Percentiles rank a stretch among this genome's conserved stretches.
These are phyloP conservation scores for Ophiostoma piceae DNA, from an alignment of 2,329 filamentous ascomycete species.

Conservation along the genomic window DNA sequence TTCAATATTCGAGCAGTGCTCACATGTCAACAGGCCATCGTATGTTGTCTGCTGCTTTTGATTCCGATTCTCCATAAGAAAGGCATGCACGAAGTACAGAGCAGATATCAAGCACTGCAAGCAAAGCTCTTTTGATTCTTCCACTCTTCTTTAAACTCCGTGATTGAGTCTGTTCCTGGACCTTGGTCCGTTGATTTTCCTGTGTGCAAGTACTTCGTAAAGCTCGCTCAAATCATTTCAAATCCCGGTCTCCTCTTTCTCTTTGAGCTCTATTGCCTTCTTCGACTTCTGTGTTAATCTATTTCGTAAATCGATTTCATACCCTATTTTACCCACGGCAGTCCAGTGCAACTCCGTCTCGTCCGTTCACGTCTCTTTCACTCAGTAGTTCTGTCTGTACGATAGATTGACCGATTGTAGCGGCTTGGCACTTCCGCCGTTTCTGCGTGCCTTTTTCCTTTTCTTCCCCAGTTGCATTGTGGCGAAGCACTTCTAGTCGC, in stretches of 20 bases:
- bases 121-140: not conserved
- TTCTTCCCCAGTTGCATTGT: conserved; percentile 15
- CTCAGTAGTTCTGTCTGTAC: not conserved
- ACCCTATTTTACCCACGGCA: not conserved
- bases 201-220: too few relatives aligned
- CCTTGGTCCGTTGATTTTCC: not conserved
- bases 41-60: not conserved
- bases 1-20: not conserved
- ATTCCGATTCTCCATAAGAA: not conserved
- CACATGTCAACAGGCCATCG: not conserved
- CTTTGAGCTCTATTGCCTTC: not conserved
- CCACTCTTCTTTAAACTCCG: not conserved
- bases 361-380: not conserved
- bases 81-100: too few relatives aligned
- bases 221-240: not conserved
- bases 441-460: not conserved
- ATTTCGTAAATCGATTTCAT: not conserved
- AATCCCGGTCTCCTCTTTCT: not conserved
- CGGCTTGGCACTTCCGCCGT: not conserved
- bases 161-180: not conserved
- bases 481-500: conserved; percentile 12
- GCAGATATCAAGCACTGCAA: not conserved
- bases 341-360: not conserved
- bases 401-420: conserved; percentile 8
- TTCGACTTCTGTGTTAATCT: not conserved